A percentile compares a stretch with the other conserved stretches of the same genome.
Evolutionary conservation across 2,329 filamentous ascomycete species (phyloP).

Genomic region (Aureobasidium melanogenum): DNA sequence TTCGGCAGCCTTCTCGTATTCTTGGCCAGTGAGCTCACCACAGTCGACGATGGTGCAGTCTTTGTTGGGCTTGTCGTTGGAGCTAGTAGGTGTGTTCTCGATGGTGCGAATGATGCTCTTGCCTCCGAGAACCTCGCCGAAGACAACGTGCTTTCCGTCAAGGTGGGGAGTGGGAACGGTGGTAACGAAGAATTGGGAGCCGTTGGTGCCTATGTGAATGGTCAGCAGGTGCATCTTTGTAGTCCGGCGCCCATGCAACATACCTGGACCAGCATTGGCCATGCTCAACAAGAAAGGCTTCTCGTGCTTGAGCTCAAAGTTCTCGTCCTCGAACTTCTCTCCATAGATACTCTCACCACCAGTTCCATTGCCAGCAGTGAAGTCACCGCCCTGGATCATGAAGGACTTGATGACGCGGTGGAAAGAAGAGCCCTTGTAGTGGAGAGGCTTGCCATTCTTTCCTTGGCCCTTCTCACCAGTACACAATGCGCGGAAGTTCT

Average conservation of each 20-base stretch:
- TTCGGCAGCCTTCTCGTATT: slow-evolving; percentile 56
- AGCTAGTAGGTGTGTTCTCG: slow-evolving; percentile 69
- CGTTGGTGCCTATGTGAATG: slow-evolving; percentile 66
- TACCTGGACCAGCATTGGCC: slow-evolving; percentile 91
- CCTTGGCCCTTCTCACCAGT: slow-evolving; percentile 88
- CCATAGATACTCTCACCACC: slow-evolving; percentile 97
- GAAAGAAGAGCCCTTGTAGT: slow-evolving; percentile 88
- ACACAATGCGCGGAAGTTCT: slow-evolving; percentile 92
- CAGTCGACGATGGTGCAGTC: slow-evolving; percentile 72
- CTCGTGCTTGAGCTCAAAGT: slow-evolving; percentile 85
- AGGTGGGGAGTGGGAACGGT: slow-evolving; percentile 92
- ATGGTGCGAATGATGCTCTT: slow-evolving; percentile 86
- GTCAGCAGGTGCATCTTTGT: not conserved
- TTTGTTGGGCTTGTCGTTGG: slow-evolving; percentile 66
- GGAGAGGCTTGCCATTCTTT: slow-evolving; percentile 72
- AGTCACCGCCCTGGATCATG: slow-evolving; percentile 98
- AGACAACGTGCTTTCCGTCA: slow-evolving; percentile 94
- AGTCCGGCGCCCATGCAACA: slow-evolving; percentile 24
- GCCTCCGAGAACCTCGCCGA: slow-evolving; percentile 85
- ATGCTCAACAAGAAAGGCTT: slow-evolving; percentile 91
- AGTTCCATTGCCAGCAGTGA: slow-evolving; percentile 88
- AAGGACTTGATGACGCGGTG: slow-evolving; percentile 98
- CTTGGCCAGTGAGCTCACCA: slow-evolving; percentile 70
- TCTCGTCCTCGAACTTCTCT: slow-evolving; percentile 94
- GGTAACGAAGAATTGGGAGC: slow-evolving; percentile 96